Conservation (phyloP, 1,284 basidiomycete genomes). For the Meira miltonrushii region DNA sequence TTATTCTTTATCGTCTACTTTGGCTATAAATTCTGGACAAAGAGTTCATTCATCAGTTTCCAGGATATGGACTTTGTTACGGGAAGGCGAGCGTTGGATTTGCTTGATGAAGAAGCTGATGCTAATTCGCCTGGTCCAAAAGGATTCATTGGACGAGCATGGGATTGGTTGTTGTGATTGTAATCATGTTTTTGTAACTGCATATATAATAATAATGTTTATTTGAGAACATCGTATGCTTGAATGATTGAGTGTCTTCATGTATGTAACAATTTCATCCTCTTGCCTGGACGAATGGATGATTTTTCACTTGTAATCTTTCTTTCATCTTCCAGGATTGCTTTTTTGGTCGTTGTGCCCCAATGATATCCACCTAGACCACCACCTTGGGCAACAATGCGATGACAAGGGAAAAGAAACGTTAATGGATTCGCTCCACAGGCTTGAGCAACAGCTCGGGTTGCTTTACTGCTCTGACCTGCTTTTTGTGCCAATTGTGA, state of each 20-base stretch:
- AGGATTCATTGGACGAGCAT: constrained; percentile 14
- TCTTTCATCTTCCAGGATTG: not conserved
- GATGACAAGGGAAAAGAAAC: constrained; percentile 1
- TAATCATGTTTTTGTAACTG: too few species aligned
- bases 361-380: constrained; percentile 6
- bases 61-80: constrained; percentile 59
- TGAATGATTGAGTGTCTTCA: too few species aligned
- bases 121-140: constrained; percentile 31
- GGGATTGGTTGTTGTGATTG: too few species aligned
- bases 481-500: not conserved
- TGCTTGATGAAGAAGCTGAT: constrained; percentile 20
- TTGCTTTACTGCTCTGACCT: not conserved
- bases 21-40: constrained; percentile 59
- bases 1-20: constrained; percentile 72
- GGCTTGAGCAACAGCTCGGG: not conserved
- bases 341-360: not conserved
- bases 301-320: not conserved
- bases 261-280: too few species aligned
- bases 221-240: too few species aligned
- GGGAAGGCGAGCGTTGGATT: constrained; percentile 45
- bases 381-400: not conserved
- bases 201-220: too few species aligned
- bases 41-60: constrained; percentile 51
- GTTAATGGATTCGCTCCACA: not conserved
- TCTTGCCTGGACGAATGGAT: too few species aligned